Base-by-base conservation (phyloP, 176 grass and related monocot species). In the Microstegium vimineum region DNA sequence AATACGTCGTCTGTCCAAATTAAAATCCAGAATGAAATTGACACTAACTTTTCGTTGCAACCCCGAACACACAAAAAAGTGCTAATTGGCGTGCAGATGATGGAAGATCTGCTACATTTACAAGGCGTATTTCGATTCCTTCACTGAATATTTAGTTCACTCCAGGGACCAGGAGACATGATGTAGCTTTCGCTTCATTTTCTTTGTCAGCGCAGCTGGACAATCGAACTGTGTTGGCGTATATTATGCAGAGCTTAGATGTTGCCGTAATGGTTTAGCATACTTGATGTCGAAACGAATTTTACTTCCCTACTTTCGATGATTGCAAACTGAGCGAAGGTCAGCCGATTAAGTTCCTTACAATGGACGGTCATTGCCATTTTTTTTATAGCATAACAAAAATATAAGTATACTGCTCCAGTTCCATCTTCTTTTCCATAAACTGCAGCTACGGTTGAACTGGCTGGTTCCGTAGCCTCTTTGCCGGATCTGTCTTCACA, bases 401-500 rank as follows among this genome's bases (percentile, higher is more conserved):
- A 57, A 51, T 60, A 49, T 8, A 46, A 52, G 9, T 64, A 28
- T n/a, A n/a, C n/a, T n/a, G 28, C 17, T 66, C 13, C 46, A 52
- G 4, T n/a, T 75, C 33, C 26, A 35, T 35, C 25, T 84, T 59
- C 12, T 20, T 62, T 45, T 23, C 35, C 43, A 60, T 6, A 27
- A 80, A n/a, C 10, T n/a, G 49, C 14, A 30, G n/a, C 61, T 64
- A 62, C 9, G 11, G 18, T 62, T 77, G 71, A 47, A 60, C 85
- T 62, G 70, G 73, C 71, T 54, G 0, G 12, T 18, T 78, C 27
- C 33, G 27, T 46, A 63, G 33, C 66, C n/a, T 78, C 76, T 28
- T 61, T 38, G 61, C 35, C 2, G 46, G 78, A 77, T 45, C 42
- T 74, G 51, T 6, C 60, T 93, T 97, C 37, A 87, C 65, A 81